Conservation (phyloP, 1,284 basidiomycete species). For the Rhodotorula sp. region DNA sequence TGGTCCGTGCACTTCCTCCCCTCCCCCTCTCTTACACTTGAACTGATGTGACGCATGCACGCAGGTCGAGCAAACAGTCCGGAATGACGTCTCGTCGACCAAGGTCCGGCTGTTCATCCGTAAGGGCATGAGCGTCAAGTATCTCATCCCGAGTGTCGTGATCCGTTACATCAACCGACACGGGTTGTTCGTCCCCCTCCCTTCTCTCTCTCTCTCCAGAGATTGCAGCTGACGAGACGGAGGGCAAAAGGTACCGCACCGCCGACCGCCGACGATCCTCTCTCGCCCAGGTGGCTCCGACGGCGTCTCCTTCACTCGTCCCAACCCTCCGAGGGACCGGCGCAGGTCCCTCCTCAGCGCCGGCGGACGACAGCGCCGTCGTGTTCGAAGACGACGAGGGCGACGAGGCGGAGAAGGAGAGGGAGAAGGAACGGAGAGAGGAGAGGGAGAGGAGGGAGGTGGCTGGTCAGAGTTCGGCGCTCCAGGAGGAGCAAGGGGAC, state of each 20-base stretch:
- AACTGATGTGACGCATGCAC: constrained; percentile 47
- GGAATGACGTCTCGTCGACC: constrained; percentile 96
- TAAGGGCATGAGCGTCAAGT: constrained; percentile 88
- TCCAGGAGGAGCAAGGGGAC: background rate
- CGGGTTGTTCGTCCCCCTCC: constrained; percentile 50
- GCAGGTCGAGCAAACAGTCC: constrained; percentile 91
- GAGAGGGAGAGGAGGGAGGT: constrained; percentile 13
- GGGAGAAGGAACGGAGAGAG: constrained; percentile 11
- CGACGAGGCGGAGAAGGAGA: constrained; percentile 9
- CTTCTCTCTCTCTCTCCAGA: background rate
- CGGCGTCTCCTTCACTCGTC: background rate
- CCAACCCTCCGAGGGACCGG: background rate
- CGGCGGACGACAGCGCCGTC: too few species aligned
- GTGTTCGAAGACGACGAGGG: background rate
- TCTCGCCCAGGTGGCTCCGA: too few species aligned
- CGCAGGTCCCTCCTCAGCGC: too few species aligned
- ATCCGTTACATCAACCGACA: constrained; percentile 92
- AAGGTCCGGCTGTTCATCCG: constrained; percentile 87
- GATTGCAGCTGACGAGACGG: background rate
- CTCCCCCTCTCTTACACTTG: too few species aligned
- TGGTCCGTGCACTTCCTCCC: constrained; percentile 56
- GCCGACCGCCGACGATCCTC: constrained; percentile 7
- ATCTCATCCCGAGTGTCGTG: constrained; percentile 75
- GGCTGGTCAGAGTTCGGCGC: background rate
- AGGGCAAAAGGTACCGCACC: background rate